Conservation (phyloP, 805 yeast species). For the Metschnikowia lunata region DNA sequence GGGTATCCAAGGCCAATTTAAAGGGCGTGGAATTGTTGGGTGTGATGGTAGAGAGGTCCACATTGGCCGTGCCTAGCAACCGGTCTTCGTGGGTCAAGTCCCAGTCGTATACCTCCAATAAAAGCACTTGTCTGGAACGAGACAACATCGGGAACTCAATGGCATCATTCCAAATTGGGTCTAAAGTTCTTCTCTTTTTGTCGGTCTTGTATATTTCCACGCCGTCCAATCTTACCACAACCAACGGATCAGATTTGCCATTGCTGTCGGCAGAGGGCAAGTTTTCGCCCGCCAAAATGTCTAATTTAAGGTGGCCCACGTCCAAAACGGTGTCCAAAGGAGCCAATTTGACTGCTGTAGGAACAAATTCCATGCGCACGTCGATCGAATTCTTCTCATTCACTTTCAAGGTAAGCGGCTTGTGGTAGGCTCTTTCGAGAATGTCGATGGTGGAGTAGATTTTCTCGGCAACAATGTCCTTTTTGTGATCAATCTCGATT, state of each 20-base stretch:
- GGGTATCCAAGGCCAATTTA: slow-evolving; percentile 52
- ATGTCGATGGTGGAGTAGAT: slow-evolving; percentile 49
- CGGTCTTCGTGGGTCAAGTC: slow-evolving; percentile 71
- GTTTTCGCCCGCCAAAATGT: slow-evolving; percentile 51
- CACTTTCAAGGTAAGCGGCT: slow-evolving; percentile 45
- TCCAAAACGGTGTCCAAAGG: slow-evolving; percentile 61
- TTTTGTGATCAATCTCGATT: slow-evolving; percentile 41
- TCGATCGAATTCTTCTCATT: slow-evolving; percentile 36
- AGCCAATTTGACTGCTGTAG: slow-evolving; percentile 50
- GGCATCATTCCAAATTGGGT: slow-evolving; percentile 75
- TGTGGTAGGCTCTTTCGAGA: slow-evolving; percentile 44
- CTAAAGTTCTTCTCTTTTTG: slow-evolving; percentile 58
- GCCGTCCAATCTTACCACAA: slow-evolving; percentile 50
- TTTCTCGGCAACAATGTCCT: slow-evolving; percentile 50
- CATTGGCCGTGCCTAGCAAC: slow-evolving; percentile 46
- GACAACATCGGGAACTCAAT: slow-evolving; percentile 58
- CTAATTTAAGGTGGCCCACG: slow-evolving; percentile 59
- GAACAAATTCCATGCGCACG: slow-evolving; percentile 56
- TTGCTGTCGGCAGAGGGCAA: slow-evolving; percentile 61
- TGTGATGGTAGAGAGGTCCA: slow-evolving; percentile 50
- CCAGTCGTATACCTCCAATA: slow-evolving; percentile 64
- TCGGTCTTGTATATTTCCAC: slow-evolving; percentile 53
- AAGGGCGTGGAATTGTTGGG: slow-evolving; percentile 44
- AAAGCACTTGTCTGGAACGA: slow-evolving; percentile 49
- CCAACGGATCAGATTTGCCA: slow-evolving; percentile 76